Conservation (phyloP, 768 basidiomycete species). For the Leccinum obscurum region DNA sequence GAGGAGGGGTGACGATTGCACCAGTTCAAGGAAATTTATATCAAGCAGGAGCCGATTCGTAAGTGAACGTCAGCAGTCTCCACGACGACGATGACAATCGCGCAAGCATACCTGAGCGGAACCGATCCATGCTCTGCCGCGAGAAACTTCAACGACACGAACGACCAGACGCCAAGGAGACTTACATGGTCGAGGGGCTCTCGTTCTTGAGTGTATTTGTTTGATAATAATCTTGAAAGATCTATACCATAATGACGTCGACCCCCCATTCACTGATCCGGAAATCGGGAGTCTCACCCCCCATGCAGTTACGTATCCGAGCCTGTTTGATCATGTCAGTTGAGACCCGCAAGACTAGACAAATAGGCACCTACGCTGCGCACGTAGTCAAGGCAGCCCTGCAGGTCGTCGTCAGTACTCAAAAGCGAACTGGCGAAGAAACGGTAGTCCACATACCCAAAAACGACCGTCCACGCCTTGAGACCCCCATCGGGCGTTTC, state of each 20-base stretch:
- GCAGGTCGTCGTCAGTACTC: conserved; percentile 2
- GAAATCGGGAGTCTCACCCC: neutral
- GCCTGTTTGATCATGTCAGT: neutral
- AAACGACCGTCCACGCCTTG: conserved; percentile 33
- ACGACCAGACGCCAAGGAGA: neutral
- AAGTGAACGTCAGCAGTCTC: neutral
- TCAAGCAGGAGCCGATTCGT: neutral
- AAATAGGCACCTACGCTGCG: conserved; percentile 37
- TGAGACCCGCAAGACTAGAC: neutral
- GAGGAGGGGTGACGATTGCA: neutral
- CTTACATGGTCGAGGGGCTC: conserved; percentile 66
- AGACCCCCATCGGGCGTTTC: conserved; percentile 32
- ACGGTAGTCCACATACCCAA: conserved; percentile 21
- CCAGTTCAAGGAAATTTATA: neutral
- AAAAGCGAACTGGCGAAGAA: too few relatives aligned
- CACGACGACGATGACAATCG: neutral
- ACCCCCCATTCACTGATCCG: neutral
- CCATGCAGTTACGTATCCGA: neutral
- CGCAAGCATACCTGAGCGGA: conserved; percentile 56
- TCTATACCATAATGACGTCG: conserved; percentile 35
- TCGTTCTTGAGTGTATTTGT: conserved; percentile 43
- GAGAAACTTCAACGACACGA: neutral
- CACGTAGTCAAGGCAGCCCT: conserved; percentile 33
- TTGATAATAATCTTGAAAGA: conserved; percentile 75
- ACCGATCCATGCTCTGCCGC: conserved; percentile 80